Base-by-base conservation (phyloP, 305 asterid genomes). In the Ilex paraguariensis region DNA sequence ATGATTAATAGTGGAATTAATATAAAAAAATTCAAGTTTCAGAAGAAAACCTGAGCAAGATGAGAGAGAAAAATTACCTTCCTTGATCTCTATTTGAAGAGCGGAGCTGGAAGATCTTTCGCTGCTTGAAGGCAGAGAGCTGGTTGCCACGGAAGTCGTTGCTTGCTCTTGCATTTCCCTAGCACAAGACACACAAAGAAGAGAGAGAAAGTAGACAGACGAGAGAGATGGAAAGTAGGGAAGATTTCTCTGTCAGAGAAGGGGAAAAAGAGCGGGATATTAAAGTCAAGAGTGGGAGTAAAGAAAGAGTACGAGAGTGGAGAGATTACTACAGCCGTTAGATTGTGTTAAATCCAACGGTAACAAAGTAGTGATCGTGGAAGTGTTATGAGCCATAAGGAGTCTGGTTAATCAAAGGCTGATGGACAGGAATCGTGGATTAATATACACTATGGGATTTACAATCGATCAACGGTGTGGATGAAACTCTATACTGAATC, bases 61-160 rank as follows among this genome's bases (percentile, higher is more conserved):
- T 39, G 13, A 56, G 52, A 58, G 11, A 3, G 32, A 17, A 60
- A 17, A 60, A 11, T 45, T 0, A 86, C 98, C 97, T 82, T 85
- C 91, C 85, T 84, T 92, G 63, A 80, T 72, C 69, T 85, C 96
- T 67, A 65, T 67, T 17, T 87, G 93, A 70, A 82, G 93, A 9
- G 96, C 96, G n/a, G 97, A 85, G 76, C 97, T 87, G 7, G 98
- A 92, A 75, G 98, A 92, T 82, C 97, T 85, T 75, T 92, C 98
- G 57, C 98, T 87, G 50, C 98, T 92, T 9, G 98, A 92, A 58
- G 93, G 98, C 77, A 83, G 54, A 46, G 97, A 92, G 75, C 80
- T 85, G 7, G 93, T 89, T 14, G 28, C 28, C 28, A 21, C 28
- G 28, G 28, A 21, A 21, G 1, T 21, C 28, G 28, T 21, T 21